These are phyloP conservation scores for Pleurotus djamor DNA, from an alignment of 768 basidiomycete species.

Conservation along the genomic window DNA sequence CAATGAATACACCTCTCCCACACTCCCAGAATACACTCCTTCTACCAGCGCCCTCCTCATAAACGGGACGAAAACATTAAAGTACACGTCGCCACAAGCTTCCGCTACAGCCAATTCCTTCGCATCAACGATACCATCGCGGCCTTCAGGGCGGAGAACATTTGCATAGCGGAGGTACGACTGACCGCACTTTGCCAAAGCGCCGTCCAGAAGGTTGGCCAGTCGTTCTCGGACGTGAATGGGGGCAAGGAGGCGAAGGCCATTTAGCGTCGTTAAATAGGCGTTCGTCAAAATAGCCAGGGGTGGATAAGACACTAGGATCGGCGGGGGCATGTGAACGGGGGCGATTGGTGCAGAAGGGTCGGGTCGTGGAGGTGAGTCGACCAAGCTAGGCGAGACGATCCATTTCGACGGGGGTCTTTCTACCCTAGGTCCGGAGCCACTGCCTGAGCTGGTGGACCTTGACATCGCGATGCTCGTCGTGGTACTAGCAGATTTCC, in stretches of 20 bases:
- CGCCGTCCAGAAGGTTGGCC: constrained; percentile 43
- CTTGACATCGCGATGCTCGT: constrained; percentile 7
- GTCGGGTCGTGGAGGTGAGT: constrained; percentile 26
- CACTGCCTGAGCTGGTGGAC: constrained; percentile 3
- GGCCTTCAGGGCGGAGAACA: constrained; percentile 5
- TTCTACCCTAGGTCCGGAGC: constrained; percentile 9
- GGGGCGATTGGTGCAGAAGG: constrained; percentile 29
- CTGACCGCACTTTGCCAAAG: constrained; percentile 43
- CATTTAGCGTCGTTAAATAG: constrained; percentile 72
- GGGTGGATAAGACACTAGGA: constrained; percentile 72
- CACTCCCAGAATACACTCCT: constrained; percentile 62
- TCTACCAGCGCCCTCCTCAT: constrained; percentile 65
- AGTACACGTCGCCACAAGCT: constrained; percentile 57
- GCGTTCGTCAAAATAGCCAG: constrained; percentile 75
- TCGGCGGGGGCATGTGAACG: constrained; percentile 66
- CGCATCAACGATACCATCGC: constrained; percentile 18
- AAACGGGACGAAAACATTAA: constrained; percentile 67
- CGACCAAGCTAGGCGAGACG: constrained; percentile 28
- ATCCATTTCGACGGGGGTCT: constrained; percentile 50
- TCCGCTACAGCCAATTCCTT: constrained; percentile 30
- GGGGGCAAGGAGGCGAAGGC: constrained; percentile 79
- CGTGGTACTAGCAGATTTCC: not conserved
- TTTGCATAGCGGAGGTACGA: constrained; percentile 44
- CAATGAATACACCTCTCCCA: constrained; percentile 10
- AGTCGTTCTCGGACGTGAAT: constrained; percentile 53